Evolutionary conservation across 345 rosid species (phyloP).

Genomic region (Aegle marmelos): DNA sequence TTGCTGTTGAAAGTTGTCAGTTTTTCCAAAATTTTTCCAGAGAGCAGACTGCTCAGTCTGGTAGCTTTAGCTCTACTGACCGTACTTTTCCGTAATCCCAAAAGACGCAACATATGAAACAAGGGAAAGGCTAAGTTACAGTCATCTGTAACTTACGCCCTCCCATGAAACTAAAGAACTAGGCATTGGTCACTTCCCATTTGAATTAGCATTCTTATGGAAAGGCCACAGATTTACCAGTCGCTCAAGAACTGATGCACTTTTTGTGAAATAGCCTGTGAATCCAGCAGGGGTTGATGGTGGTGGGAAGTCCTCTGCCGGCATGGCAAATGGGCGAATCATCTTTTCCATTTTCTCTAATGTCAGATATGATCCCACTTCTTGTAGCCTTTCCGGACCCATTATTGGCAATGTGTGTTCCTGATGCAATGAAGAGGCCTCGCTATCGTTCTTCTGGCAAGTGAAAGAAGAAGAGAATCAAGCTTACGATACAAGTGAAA

Average conservation of each 20-base stretch:
- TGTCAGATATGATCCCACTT: slow-evolving; percentile 75
- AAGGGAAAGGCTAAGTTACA: too few relatives aligned
- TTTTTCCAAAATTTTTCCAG: background rate
- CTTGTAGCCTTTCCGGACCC: slow-evolving; percentile 99
- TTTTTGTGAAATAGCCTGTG: slow-evolving; percentile 91
- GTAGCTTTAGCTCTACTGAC: background rate
- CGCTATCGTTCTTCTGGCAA: slow-evolving; percentile 59
- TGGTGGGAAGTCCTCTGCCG: slow-evolving; percentile 98
- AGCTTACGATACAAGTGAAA: background rate
- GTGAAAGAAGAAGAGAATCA: background rate
- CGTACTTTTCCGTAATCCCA: background rate
- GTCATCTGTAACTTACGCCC: too few relatives aligned
- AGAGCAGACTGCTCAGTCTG: background rate
- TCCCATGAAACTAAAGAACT: background rate
- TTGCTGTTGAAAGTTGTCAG: background rate
- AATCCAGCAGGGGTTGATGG: slow-evolving; percentile 84
- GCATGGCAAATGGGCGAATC: slow-evolving; percentile 95
- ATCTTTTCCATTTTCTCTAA: slow-evolving; percentile 92
- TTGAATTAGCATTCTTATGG: slow-evolving; percentile 46
- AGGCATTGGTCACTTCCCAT: slow-evolving; percentile 36
- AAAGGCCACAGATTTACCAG: slow-evolving; percentile 80
- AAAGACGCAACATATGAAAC: background rate
- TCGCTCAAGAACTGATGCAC: slow-evolving; percentile 86
- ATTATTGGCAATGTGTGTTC: slow-evolving; percentile 96
- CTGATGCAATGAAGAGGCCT: slow-evolving; percentile 69